Evolutionary conservation across 1,139 yeast genomes (phyloP), one percentile per base, ranked within the genome.

Genomic region (Suhomyces anneliseae): DNA sequence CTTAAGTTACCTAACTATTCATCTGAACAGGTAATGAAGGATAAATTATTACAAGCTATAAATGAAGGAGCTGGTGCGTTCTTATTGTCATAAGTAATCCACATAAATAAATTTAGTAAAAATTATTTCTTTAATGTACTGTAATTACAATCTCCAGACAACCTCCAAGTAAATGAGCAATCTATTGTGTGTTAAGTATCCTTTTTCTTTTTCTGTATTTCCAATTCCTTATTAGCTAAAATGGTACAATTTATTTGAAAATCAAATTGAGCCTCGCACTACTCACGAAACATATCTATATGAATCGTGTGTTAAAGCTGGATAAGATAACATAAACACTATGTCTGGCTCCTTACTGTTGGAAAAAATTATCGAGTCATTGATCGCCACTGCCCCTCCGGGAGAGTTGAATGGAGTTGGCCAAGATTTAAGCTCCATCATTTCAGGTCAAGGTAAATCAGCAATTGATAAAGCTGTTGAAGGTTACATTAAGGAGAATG

Each of bases 21-120:
- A 2, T 71, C 80, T 29, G 76, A 75, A 51, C 82, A 74, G 31
- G 67, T 88, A 1, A 77, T 93, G 83, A 72, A 66, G 48, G 61
- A 72, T 36, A 75, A 85, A 48, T 66, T 93, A 10, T 51, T 69
- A 26, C 86, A 82, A 50, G 97, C 99, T 0, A 81, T 90, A 57
- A 73, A 73, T 26, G 98, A 92, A 58, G 99, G 99, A 29, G 87
- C 93, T 1, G 95, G 90, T 24, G 90, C 96, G 1, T 93, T 93
- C 65, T 76, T 88, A 44, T 73, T 93, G 39, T 90, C 97, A 5
- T 85, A 54, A 42, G 8, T 26, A 12, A 27, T n/a, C 14, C 9
- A 11, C 4, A 29, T 29, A 29, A 11, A 9, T n/a, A 24, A n/a
- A 15, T 14, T 9, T 29, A 29, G 32, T 29, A 29, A 29, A 14